Evolutionary conservation across 2,329 filamentous ascomycete species (phyloP), one percentile per base, ranked within the genome.

Genomic region (Aspergillus flavus): DNA sequence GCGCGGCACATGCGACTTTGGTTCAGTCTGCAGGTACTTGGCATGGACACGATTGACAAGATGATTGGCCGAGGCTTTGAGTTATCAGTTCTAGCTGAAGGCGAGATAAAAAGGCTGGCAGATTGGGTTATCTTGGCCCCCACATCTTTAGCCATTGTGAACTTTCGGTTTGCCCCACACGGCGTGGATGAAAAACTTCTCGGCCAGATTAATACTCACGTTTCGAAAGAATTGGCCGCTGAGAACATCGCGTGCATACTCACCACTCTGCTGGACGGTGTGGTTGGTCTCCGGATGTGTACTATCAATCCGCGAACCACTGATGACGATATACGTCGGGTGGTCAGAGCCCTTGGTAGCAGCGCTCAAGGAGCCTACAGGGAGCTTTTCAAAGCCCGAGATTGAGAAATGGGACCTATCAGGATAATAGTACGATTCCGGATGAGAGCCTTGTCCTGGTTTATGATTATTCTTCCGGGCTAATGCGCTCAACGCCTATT

Each of bases 1-100:
- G 68, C 65, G 11, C 58, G 68, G 11, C 63, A 61, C 16, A 72
- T 68, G 64, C 64, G 62, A 54, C 61, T 71, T 19, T 72, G 70
- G 69, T 70, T 72, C 36, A 65, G 60, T 2, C 19, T 71, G 9
- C 62, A 65, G 5, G 57, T 70, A 4, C 46, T 68, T 7, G 70
- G 69, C 0, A 55, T 58, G 28, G 61, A 68, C 23, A 52, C 32
- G 12, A 52, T 72, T 16, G 68, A 64, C 28, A 3, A 54, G n/a
- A 67, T 68, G 65, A 67, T 71, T 28, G 56, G 63, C 23, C 62
- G 63, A 43, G 69, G 64, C 1, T 61, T 55, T 16, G 45, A 56
- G 11, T 52, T 63, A 4, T 58, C 63, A 1, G 36, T 6, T 1
- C 55, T 58, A 4, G 61, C 43, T 9, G 57, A 61, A 30, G 30